These are phyloP conservation scores for Wickerhamiella nectarea DNA, from an alignment of 805 yeast genomes.

Conservation along the genomic window DNA sequence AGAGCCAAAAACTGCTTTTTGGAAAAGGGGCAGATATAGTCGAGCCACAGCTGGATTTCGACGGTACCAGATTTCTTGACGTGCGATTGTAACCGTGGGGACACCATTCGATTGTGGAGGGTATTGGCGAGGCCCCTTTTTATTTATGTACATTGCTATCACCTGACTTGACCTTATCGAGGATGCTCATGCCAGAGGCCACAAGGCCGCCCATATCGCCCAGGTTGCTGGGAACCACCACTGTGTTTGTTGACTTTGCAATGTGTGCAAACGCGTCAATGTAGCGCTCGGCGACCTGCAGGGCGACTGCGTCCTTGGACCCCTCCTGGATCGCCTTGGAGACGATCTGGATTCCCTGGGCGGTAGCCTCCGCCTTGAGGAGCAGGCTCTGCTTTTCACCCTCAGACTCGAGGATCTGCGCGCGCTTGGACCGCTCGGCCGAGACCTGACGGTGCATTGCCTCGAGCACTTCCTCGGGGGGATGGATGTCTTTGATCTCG, in stretches of 20 bases:
- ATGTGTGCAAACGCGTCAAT: conserved; percentile 68
- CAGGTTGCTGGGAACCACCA: conserved; percentile 62
- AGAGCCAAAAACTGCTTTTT: conserved; percentile 49
- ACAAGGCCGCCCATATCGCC: conserved; percentile 63
- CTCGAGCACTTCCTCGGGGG: conserved; percentile 70
- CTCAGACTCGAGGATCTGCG: conserved; percentile 67
- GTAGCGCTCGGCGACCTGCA: conserved; percentile 73
- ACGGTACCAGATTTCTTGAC: conserved; percentile 17
- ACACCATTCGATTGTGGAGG: conserved; percentile 11
- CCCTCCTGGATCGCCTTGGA: conserved; percentile 49
- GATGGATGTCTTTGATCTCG: conserved; percentile 79
- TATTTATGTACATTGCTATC: conserved; percentile 5
- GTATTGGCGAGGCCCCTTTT: not conserved
- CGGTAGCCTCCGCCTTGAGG: conserved; percentile 75
- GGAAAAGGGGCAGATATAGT: conserved; percentile 51
- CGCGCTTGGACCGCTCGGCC: conserved; percentile 76
- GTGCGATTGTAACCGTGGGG: conserved; percentile 17
- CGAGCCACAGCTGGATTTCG: conserved; percentile 20
- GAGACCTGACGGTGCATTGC: conserved; percentile 87
- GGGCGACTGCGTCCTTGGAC: conserved; percentile 60
- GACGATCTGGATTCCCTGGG: conserved; percentile 49
- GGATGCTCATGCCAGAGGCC: conserved; percentile 65
- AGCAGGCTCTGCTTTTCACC: conserved; percentile 69
- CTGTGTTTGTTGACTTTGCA: conserved; percentile 69
- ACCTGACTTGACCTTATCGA: conserved; percentile 34